A percentile compares a stretch with the other conserved stretches of the same genome.
These are phyloP conservation scores for Solanum sitiens DNA, from an alignment of 257 asterid genomes.

Conservation along the genomic window DNA sequence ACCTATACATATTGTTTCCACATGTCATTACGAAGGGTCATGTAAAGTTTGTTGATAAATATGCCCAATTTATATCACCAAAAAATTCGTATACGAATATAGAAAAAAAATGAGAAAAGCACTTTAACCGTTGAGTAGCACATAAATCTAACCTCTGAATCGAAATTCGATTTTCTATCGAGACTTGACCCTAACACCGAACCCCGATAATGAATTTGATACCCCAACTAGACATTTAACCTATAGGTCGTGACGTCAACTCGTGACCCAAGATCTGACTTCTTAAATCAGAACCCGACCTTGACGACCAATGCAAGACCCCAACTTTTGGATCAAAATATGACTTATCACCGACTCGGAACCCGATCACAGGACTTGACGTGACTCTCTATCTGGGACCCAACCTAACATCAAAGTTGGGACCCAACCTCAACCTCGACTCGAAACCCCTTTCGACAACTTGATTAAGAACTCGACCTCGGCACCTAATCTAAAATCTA, in stretches of 20 bases:
- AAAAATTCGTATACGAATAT: neutral
- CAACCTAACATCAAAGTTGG: too few relatives aligned
- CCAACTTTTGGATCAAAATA: neutral
- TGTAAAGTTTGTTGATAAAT: neutral
- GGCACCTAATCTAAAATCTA: neutral
- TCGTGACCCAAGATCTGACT: neutral
- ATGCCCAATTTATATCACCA: neutral
- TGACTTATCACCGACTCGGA: neutral
- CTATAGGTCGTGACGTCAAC: neutral
- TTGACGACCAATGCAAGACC: neutral
- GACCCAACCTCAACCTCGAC: neutral
- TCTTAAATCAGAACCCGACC: neutral
- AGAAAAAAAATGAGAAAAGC: too few relatives aligned
- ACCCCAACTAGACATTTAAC: neutral
- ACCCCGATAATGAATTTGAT: too few relatives aligned
- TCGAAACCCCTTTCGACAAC: neutral
- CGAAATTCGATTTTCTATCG: neutral
- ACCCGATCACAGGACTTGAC: neutral
- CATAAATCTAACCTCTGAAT: neutral
- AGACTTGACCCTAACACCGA: neutral
- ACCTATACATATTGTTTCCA: neutral
- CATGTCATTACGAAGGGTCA: neutral
- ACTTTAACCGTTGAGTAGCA: neutral
- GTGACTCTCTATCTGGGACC: neutral
- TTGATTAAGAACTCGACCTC: neutral